A percentile compares a stretch with the other conserved stretches of the same genome.
Evolutionary conservation across 345 rosid genomes (phyloP).

Genomic region (Orychophragmus violaceus): DNA sequence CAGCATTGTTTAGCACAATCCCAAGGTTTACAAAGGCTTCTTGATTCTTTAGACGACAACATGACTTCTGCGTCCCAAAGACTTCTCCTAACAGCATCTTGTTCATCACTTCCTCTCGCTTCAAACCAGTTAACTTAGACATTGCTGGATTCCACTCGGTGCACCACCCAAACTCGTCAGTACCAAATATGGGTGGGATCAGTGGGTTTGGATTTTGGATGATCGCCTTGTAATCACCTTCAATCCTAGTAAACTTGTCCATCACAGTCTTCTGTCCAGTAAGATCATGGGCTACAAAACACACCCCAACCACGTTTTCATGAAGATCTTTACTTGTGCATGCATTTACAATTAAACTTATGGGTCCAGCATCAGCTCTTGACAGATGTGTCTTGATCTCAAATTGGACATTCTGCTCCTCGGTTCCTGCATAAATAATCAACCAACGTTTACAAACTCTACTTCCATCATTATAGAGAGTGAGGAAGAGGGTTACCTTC

Average conservation of each 20-base stretch:
- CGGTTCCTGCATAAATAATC: conserved; percentile 59
- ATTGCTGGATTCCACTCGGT: conserved; percentile 94
- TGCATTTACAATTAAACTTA: conserved; percentile 84
- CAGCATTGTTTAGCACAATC: conserved; percentile 63
- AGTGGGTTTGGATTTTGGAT: conserved; percentile 87
- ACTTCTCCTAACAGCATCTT: conserved; percentile 88
- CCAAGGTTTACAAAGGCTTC: conserved; percentile 82
- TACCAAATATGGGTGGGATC: conserved; percentile 87
- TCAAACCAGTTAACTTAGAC: conserved; percentile 73
- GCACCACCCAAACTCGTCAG: conserved; percentile 93
- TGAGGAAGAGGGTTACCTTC: conserved; percentile 50
- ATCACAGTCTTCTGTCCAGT: conserved; percentile 86
- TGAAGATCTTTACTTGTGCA: conserved; percentile 85
- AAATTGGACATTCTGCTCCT: conserved; percentile 75
- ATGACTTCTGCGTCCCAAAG: conserved; percentile 61
- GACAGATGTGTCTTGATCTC: conserved; percentile 79
- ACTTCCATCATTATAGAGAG: no score
- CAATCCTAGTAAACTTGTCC: conserved; percentile 97
- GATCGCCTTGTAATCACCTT: conserved; percentile 91
- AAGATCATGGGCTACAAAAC: conserved; percentile 95
- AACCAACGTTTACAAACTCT: neutral
- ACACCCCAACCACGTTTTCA: conserved; percentile 80
- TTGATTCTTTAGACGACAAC: conserved; percentile 76
- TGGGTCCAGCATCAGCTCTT: conserved; percentile 52
- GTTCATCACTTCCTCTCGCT: conserved; percentile 70